These are phyloP conservation scores for Quambalaria eucalypti DNA, from an alignment of 1,284 basidiomycete species.

Conservation along the genomic window DNA sequence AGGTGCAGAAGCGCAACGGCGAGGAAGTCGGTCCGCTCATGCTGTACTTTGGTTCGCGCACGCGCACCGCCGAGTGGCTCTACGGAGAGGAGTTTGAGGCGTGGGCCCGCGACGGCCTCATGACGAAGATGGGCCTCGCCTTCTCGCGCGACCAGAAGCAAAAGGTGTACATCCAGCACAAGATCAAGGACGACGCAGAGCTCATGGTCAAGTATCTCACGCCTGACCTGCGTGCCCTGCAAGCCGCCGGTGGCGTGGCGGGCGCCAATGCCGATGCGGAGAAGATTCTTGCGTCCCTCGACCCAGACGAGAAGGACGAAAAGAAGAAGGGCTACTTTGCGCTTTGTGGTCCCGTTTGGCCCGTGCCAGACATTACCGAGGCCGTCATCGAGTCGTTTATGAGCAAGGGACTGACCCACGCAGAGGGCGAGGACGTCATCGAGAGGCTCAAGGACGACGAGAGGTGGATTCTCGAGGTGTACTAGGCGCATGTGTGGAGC, in stretches of 20 bases:
- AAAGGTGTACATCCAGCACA: slow-evolving; percentile 81
- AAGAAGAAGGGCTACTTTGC: slow-evolving; percentile 63
- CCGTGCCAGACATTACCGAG: slow-evolving; percentile 92
- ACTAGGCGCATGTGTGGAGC: no score
- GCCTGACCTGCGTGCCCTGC: slow-evolving; percentile 54
- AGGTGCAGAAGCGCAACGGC: slow-evolving; percentile 67
- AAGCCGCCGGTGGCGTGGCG: slow-evolving; percentile 44
- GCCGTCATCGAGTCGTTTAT: slow-evolving; percentile 72
- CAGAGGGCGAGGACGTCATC: slow-evolving; percentile 69
- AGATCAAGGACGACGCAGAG: slow-evolving; percentile 82
- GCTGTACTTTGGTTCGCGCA: slow-evolving; percentile 97
- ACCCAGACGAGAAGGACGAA: slow-evolving; percentile 15
- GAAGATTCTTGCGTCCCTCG: slow-evolving; percentile 6
- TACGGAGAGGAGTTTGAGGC: slow-evolving; percentile 76
- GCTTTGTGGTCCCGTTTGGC: slow-evolving; percentile 96
- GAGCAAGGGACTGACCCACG: slow-evolving; percentile 57
- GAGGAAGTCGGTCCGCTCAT: slow-evolving; percentile 77
- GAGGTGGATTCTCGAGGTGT: slow-evolving; percentile 88
- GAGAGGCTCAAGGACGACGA: slow-evolving; percentile 93
- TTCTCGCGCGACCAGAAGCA: slow-evolving; percentile 89
- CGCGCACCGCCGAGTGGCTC: slow-evolving; percentile 87
- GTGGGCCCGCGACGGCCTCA: slow-evolving; percentile 67
- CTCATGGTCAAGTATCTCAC: slow-evolving; percentile 56
- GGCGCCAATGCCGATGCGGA: slow-evolving; percentile 53
- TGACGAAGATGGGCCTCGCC: slow-evolving; percentile 81